Evolutionary conservation across 768 basidiomycete species (phyloP), one percentile per base, ranked within the genome.

Genomic region (Mycena olivaceomarginata): DNA sequence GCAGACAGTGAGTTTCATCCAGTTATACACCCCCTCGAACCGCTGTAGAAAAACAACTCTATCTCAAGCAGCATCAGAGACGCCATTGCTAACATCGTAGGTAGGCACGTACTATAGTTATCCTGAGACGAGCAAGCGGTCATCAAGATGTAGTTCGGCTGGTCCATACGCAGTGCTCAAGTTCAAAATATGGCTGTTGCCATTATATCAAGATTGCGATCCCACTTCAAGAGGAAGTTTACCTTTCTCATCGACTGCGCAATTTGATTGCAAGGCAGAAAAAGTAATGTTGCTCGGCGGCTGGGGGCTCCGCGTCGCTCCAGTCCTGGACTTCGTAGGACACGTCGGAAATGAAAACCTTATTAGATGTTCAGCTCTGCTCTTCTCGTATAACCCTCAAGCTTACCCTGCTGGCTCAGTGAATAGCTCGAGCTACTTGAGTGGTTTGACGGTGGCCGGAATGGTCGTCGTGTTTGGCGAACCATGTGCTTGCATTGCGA

Each of bases 401-500:
- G 45, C 70, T 63, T 20, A 71, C 70, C 70, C 46, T 71, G 70
- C 70, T 71, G 70, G 3, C 12, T 62, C 22, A 71, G 7, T 1
- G 41, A 25, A 59, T 62, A 71, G 10, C 22, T 40, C 60, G n/a
- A 31, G 57, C 16, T 70, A 22, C 12, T 8, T 9, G 25, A 5
- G 5, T n/a, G 25, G 12, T 12, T 4, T 39, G 39, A 70, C 12
- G 56, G 57, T 48, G 12, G 15, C 69, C 6, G 69, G 57, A 8
- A 62, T 31, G 5, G 43, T 43, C 12, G 40, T 70, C 9, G 6
- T 45, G 20, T 53, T 53, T 41, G 9, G 4, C 2, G 45, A 70
- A 70, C 41, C 39, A 70, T 39, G 60, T 5, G 39, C 57, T 60
- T 41, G 59, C 40, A 18, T 60, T 46, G 59, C 20, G 5, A 11